Evolutionary conservation across 73 alveolate species (phyloP), one percentile per base, ranked within the genome.

Genomic region (Effrenium voratum): DNA sequence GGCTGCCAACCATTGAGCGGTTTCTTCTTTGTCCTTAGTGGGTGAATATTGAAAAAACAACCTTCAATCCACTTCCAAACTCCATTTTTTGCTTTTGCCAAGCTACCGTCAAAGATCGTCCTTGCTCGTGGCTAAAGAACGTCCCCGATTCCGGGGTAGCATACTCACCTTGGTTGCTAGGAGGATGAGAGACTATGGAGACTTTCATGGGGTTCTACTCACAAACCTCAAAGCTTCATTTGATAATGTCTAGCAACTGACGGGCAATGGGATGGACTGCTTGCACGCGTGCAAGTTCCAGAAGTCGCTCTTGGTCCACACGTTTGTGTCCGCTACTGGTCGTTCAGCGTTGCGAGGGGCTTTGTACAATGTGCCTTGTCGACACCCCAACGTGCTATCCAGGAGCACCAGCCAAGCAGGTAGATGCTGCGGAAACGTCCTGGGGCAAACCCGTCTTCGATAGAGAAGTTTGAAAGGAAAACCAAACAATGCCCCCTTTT

Each of bases 21-120:
- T 76, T 76, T 76, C 87, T 41, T 76, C 87, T 41, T 76, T 76
- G 59, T 76, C 87, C 87, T 76, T 2, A 24, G 16, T n/a, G 40
- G 43, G 30, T 30, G 41, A 16, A 24, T 66, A 66, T 28, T 66
- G 43, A 66, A 16, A 13, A 19, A 24, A 66, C n/a, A 66, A 10
- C 2, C 15, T 24, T 63, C 10, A 22, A 32, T 63, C 5, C n/a
- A 5, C 40, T 26, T 63, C 40, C 43, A 63, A 63, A 63, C 8
- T 63, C 40, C 8, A n/a, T 24, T 66, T n/a, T n/a, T n/a, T n/a
- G 41, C 34, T n/a, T 24, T 24, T 15, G 36, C 8, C 77, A 66
- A 66, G 79, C 2, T 28, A 0, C 79, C 30, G 79, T 66, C 41
- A 66, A 30, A 66, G 79, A 66, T 66, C 79, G 34, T n/a, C 79